Conservation (phyloP, 2,329 filamentous ascomycete genomes). For the Hypoxylon sp. region DNA sequence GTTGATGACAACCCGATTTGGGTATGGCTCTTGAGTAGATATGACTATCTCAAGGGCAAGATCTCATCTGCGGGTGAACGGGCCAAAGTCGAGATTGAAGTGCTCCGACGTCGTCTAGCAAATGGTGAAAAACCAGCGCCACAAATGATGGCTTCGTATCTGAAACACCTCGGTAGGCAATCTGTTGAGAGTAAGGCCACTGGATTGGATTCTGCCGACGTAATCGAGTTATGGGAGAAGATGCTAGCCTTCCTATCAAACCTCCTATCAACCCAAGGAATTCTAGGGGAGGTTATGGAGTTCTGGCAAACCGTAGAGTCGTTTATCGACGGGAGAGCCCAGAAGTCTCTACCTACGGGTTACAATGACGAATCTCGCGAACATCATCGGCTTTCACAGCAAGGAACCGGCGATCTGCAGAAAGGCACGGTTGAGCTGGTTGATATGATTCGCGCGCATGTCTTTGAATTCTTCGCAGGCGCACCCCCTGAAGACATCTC, state of each 20-base stretch:
- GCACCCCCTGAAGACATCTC: conserved; percentile 93
- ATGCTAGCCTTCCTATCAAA: conserved; percentile 79
- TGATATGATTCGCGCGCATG: conserved; percentile 81
- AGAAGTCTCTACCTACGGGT: conserved; percentile 81
- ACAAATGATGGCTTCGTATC: conserved; percentile 78
- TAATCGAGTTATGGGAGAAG: conserved; percentile 94
- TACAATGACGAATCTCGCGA: conserved; percentile 84
- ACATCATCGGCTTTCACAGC: conserved; percentile 82
- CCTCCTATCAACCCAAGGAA: conserved; percentile 81
- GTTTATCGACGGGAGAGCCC: conserved; percentile 88
- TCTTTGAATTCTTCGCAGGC: conserved; percentile 86
- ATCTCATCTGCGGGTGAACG: conserved; percentile 85
- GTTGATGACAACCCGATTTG: conserved; percentile 97
- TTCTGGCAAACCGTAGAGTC: conserved; percentile 94
- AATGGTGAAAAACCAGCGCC: conserved; percentile 78
- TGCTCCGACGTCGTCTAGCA: conserved; percentile 84
- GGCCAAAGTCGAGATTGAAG: conserved; percentile 92
- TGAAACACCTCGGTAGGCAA: conserved; percentile 80
- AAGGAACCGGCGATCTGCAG: conserved; percentile 78
- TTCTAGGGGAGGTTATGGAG: conserved; percentile 89
- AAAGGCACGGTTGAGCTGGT: conserved; percentile 87
- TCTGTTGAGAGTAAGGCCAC: conserved; percentile 70
- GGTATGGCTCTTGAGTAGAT: conserved; percentile 92
- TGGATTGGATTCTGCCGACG: conserved; percentile 81
- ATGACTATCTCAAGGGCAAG: conserved; percentile 88